Percentiles rank a stretch among this genome's conserved stretches.
These are phyloP conservation scores for Crithidia bombi DNA, from an alignment of 208 protist genomes.

Conservation along the genomic window DNA sequence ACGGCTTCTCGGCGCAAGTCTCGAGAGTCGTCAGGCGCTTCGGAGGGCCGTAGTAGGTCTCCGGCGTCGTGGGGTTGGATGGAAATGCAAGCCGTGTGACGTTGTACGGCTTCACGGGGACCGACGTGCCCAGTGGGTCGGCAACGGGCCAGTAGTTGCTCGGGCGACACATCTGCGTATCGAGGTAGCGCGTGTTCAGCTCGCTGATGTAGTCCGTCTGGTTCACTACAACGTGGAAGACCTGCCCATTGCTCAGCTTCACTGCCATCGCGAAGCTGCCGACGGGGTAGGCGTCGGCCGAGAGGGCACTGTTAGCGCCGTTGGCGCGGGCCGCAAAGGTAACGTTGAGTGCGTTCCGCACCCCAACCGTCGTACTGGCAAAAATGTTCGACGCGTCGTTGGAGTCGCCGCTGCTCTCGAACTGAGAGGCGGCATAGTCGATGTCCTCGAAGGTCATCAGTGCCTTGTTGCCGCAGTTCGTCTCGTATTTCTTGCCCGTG, in stretches of 20 bases:
- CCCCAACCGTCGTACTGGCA: constrained; percentile 43
- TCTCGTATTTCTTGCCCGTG: constrained; percentile 52
- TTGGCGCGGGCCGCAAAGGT: constrained; percentile 64
- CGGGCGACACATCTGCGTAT: constrained; percentile 55
- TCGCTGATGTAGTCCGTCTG: constrained; percentile 80
- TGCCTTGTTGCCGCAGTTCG: constrained; percentile 53
- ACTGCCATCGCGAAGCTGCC: constrained; percentile 60
- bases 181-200: constrained; percentile 62
- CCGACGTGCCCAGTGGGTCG: constrained; percentile 69
- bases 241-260: constrained; percentile 43
- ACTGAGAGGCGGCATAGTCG: constrained; percentile 32
- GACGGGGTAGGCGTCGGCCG: constrained; percentile 47
- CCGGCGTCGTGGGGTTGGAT: not conserved
- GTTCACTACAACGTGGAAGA: constrained; percentile 60
- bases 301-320: constrained; percentile 41
- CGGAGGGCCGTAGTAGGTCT: constrained; percentile 39
- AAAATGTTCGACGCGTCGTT: constrained; percentile 31
- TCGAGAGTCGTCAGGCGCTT: constrained; percentile 17
- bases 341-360: constrained; percentile 46
- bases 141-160: constrained; percentile 84
- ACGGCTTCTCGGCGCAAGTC: constrained; percentile 16
- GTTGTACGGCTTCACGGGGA: constrained; percentile 67
- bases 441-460: constrained; percentile 62
- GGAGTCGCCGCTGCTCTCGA: constrained; percentile 18
- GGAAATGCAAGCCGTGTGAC: constrained; percentile 29